Evolutionary conservation across 148 eudicot genomes (phyloP), one percentile per base, ranked within the genome.

Genomic region (Diospyros lotus): DNA sequence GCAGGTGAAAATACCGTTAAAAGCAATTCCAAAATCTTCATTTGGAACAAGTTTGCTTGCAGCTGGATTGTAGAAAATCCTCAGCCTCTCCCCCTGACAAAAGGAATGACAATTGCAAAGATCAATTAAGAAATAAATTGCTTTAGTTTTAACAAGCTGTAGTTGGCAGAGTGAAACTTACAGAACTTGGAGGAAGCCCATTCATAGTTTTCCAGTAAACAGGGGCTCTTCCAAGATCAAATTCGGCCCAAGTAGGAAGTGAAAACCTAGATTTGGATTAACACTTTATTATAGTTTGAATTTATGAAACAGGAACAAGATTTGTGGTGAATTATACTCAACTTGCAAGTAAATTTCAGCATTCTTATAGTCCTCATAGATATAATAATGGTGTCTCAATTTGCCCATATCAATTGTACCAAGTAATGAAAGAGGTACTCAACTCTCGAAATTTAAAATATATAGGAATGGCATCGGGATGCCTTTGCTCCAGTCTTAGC

Each of bases 131-230:
- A 14, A 59, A 74, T 7, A 69, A 63, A 64, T 44, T 14, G 60
- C 28, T 46, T 15, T 15, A 17, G 7, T 69, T 40, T n/a, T 40
- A 3, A 58, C 42, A 6, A 63, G 61, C 43, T 62, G 18, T 52
- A 38, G 13, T 8, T 28, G 48, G 61, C 6, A 69, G 7, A 53
- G 69, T 13, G n/a, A 54, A 45, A 68, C 90, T 45, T 91, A 89
- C 94, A 9, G 92, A 80, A 77, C 89, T 89, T 9, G 97, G 98
- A 80, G 96, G 98, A 58, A 90, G 91, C 38, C 98, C 98, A 6
- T 94, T 92, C 93, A 85, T 90, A 5, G 98, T 94, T 82, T 94
- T 94, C 97, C 98, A 94, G 74, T 73, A 94, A 1, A 94, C 90
- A 2, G 98, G 91, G 60, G 97, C 87, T 80, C 73, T 73, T 80